Evolutionary conservation across 495 filamentous ascomycete species (phyloP).

Genomic region (Penicillium atrosanguineum): DNA sequence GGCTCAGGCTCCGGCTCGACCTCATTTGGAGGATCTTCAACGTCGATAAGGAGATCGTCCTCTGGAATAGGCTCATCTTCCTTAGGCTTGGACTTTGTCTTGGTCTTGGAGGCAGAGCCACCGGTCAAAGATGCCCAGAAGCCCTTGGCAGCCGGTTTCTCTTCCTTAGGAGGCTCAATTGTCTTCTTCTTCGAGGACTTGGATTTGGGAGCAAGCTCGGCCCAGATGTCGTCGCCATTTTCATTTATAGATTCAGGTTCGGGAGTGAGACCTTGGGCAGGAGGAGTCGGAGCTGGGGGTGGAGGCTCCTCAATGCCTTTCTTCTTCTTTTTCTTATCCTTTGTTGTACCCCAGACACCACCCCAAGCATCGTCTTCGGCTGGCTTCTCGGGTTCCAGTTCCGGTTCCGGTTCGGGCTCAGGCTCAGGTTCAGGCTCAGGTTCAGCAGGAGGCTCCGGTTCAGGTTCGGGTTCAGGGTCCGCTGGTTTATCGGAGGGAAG

Average conservation of each 20-base stretch:
- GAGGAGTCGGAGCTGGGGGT: conserved; percentile 51
- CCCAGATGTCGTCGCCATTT: conserved; percentile 34
- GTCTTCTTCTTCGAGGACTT: conserved; percentile 35
- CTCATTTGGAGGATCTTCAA: conserved; percentile 30
- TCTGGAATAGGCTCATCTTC: conserved; percentile 26
- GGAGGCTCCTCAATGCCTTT: conserved; percentile 37
- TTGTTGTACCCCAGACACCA: conserved; percentile 29
- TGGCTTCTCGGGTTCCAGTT: conserved; percentile 23
- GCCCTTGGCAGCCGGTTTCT: conserved; percentile 32
- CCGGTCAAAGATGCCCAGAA: conserved; percentile 48
- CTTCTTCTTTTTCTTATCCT: conserved; percentile 48
- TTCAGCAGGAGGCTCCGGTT: conserved; percentile 17
- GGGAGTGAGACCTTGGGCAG: conserved; percentile 45
- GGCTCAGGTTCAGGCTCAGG: conserved; percentile 19
- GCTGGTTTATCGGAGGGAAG: conserved; percentile 24
- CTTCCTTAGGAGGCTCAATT: conserved; percentile 34
- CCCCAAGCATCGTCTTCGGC: conserved; percentile 35
- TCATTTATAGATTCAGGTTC: conserved; percentile 37
- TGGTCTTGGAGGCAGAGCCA: conserved; percentile 27
- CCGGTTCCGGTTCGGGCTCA: conserved; percentile 18
- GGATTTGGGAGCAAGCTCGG: conserved; percentile 32
- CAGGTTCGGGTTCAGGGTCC: conserved; percentile 15
- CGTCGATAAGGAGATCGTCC: conserved; percentile 29
- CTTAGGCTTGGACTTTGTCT: conserved; percentile 25
- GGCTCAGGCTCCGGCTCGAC: conserved; percentile 31